Percentiles rank a stretch among this genome's conserved stretches.
These are phyloP conservation scores for Curvularia spicifera DNA, from an alignment of 2,329 filamentous ascomycete genomes.

Conservation along the genomic window DNA sequence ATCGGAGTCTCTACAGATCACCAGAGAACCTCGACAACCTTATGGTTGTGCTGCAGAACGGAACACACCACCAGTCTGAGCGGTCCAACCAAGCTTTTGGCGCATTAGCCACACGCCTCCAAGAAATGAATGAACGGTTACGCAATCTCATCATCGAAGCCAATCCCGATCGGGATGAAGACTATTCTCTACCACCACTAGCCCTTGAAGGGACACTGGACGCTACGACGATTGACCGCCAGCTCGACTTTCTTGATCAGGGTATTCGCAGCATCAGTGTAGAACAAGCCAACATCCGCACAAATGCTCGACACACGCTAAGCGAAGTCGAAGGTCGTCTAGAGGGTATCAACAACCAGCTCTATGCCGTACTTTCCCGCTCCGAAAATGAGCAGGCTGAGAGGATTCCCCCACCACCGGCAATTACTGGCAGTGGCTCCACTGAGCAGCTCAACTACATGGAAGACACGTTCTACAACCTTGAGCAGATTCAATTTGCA, in stretches of 20 bases:
- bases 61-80: constrained; percentile 42
- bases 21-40: constrained; percentile 68
- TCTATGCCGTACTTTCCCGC: constrained; percentile 58
- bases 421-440: constrained; percentile 62
- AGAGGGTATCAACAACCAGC: constrained; percentile 64
- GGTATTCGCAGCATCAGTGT: constrained; percentile 67
- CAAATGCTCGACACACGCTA: constrained; percentile 37
- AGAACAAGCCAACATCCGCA: constrained; percentile 55
- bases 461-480: constrained; percentile 63
- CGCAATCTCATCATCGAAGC: constrained; percentile 70
- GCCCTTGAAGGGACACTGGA: constrained; percentile 26
- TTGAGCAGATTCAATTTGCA: constrained; percentile 45
- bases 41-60: constrained; percentile 48
- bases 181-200: constrained; percentile 42
- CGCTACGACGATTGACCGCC: constrained; percentile 53
- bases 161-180: constrained; percentile 58
- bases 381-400: constrained; percentile 60
- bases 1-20: constrained; percentile 73
- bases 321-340: constrained; percentile 51
- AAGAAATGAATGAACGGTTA: constrained; percentile 70
- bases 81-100: constrained; percentile 59
- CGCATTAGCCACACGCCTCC: constrained; percentile 69
- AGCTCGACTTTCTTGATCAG: constrained; percentile 75
- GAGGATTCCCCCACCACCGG: constrained; percentile 64
- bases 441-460: constrained; percentile 73